Conservation (phyloP, 768 basidiomycete genomes). For the Mycena crocata region DNA sequence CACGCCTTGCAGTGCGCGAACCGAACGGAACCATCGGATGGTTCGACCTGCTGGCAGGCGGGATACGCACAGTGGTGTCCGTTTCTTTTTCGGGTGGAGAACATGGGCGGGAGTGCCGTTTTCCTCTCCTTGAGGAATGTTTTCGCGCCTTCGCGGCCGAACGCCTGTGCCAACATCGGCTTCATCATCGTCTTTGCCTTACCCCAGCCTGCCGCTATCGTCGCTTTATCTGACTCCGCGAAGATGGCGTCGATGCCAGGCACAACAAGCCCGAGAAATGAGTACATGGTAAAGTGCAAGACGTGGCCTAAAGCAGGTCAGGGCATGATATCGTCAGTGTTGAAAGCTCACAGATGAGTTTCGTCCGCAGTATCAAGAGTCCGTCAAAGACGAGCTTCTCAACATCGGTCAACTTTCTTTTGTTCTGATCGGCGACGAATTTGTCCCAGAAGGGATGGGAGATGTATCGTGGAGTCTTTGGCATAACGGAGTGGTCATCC, state of each 20-base stretch:
- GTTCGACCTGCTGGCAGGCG: background rate
- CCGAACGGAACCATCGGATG: background rate
- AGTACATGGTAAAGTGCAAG: background rate
- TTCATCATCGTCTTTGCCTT: background rate
- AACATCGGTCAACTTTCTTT: background rate
- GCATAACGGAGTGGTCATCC: background rate
- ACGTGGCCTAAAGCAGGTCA: background rate
- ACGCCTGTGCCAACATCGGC: background rate
- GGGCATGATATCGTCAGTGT: background rate
- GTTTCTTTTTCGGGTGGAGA: too few relatives aligned
- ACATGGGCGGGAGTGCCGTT: background rate
- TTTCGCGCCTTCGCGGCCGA: background rate
- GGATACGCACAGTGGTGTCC: background rate
- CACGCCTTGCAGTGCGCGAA: background rate
- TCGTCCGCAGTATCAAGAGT: background rate
- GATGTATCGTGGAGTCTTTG: background rate
- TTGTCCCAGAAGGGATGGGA: background rate
- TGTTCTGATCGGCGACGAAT: background rate
- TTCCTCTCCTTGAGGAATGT: background rate
- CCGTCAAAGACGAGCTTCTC: background rate
- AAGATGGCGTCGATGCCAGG: background rate
- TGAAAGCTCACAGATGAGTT: conserved; percentile 1
- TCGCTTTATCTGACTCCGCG: background rate
- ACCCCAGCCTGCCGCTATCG: background rate
- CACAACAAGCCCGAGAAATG: background rate